A percentile compares a stretch with the other conserved stretches of the same genome.
phyloP scores from a whole-genome alignment of 371 early-diverging fungal genomes.

The Zychaea mexicana region DNA sequence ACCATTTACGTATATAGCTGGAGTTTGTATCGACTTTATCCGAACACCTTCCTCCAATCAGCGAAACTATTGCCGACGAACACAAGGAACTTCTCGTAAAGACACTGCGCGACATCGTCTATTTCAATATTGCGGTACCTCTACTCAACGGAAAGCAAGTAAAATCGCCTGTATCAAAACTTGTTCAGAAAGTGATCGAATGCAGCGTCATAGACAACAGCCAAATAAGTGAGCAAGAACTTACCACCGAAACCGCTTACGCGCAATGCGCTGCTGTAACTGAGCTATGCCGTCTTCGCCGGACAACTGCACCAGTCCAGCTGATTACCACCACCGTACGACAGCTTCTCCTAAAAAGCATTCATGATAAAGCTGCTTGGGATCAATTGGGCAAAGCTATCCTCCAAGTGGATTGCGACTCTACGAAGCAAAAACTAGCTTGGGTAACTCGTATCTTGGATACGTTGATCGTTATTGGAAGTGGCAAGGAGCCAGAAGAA shows the following conservation, averaged over 20 bases:
- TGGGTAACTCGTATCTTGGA: constrained; percentile 59
- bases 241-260: constrained; percentile 12
- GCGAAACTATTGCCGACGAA: constrained; percentile 15
- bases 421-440: constrained; percentile 21
- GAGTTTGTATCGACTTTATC: constrained; percentile 22
- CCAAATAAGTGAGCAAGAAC: constrained; percentile 9
- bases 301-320: constrained; percentile 11
- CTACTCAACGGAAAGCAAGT: constrained; percentile 8
- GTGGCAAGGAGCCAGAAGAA: not conserved
- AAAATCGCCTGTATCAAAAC: not conserved
- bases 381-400: constrained; percentile 22
- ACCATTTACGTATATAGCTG: not conserved
- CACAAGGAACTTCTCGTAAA: constrained; percentile 12
- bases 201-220: constrained; percentile 19
- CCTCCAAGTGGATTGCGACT: not conserved
- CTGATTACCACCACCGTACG: constrained; percentile 19
- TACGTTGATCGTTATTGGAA: constrained; percentile 48
- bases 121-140: constrained; percentile 21
- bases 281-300: constrained; percentile 28
- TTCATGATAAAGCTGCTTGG: constrained; percentile 26
- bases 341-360: constrained; percentile 26
- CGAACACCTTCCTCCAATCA: constrained; percentile 22
- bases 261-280: constrained; percentile 22
- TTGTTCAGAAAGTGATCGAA: constrained; percentile 20
- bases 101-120: constrained; percentile 18